phyloP scores from a whole-genome alignment of 495 filamentous ascomycete genomes.

The Hypomontagnella monticulosa region DNA sequence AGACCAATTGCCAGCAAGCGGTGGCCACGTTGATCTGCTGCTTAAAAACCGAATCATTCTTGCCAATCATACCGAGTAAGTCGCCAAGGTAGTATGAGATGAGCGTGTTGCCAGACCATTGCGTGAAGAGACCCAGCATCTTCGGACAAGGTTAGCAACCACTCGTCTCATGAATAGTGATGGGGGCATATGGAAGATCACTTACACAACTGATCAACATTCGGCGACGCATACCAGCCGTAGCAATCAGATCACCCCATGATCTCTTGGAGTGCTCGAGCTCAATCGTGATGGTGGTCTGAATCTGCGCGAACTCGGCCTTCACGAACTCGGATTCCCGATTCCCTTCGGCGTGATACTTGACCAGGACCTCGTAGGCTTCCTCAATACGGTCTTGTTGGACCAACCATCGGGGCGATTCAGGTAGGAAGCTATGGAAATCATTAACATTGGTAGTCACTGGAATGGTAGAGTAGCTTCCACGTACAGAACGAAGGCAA shows the following conservation, averaged over 20 bases:
- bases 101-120: constrained; percentile 61
- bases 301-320: constrained; percentile 64
- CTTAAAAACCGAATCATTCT: constrained; percentile 60
- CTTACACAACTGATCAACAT: constrained; percentile 57
- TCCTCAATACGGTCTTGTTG: constrained; percentile 63
- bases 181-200: background rate
- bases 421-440: constrained; percentile 58
- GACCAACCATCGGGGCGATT: constrained; percentile 65
- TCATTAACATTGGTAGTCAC: constrained; percentile 34
- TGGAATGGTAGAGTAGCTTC: constrained; percentile 32
- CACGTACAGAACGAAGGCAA: constrained; percentile 61
- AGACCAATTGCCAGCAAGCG: constrained; percentile 66
- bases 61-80: constrained; percentile 60
- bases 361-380: constrained; percentile 61
- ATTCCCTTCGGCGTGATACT: constrained; percentile 68
- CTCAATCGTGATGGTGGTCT: constrained; percentile 62
- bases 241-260: constrained; percentile 60
- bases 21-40: constrained; percentile 67
- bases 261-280: constrained; percentile 56
- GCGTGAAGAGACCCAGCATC: constrained; percentile 65
- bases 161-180: background rate
- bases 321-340: constrained; percentile 58
- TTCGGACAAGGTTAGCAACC: constrained; percentile 3
- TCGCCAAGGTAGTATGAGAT: constrained; percentile 66
- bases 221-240: constrained; percentile 56